Conservation (phyloP, 176 grass and related monocot species). For the Chloris gayana region DNA sequence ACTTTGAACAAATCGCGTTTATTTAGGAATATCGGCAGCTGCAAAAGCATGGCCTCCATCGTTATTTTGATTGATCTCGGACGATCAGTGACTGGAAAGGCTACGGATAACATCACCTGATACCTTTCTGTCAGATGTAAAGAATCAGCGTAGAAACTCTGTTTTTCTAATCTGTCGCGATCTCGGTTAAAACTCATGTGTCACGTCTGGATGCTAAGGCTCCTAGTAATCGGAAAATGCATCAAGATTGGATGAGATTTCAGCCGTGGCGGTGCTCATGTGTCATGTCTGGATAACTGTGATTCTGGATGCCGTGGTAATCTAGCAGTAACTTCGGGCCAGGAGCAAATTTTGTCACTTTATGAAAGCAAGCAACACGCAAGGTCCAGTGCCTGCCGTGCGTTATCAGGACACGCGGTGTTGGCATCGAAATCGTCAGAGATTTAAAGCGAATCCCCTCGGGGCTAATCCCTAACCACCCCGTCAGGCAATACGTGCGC, state of each 20-base stretch:
- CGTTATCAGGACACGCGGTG: neutral
- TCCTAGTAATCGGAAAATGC: neutral
- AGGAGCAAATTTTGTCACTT: neutral
- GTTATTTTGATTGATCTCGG: neutral
- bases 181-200: too few relatives aligned
- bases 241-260: neutral
- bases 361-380: neutral
- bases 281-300: neutral
- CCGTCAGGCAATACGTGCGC: neutral
- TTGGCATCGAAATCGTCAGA: neutral
- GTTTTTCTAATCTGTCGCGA: neutral
- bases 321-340: neutral
- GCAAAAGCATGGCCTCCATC: too few relatives aligned
- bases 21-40: neutral
- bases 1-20: neutral
- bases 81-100: neutral
- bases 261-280: neutral
- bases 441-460: neutral
- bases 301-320: neutral
- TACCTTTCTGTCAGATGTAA: neutral
- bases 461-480: neutral
- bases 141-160: too few relatives aligned
- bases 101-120: too few relatives aligned
- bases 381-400: neutral
- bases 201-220: too few relatives aligned